A percentile compares a stretch with the other conserved stretches of the same genome.
These are phyloP conservation scores for Talaromyces sp. DNA, from an alignment of 2,329 filamentous ascomycete genomes.

Conservation along the genomic window DNA sequence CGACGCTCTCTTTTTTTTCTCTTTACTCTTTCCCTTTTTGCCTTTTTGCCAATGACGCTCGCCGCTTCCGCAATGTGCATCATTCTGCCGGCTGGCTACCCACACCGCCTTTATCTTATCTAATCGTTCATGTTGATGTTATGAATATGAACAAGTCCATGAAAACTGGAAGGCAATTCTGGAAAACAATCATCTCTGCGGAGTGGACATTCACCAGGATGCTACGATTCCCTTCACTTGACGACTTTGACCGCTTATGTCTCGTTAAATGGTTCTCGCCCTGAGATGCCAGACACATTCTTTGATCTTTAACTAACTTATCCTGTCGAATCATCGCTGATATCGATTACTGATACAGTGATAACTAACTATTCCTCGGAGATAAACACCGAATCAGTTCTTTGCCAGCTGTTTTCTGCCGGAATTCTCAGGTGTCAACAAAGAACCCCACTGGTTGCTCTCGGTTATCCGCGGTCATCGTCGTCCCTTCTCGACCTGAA, in stretches of 20 bases:
- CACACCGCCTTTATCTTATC: constrained; percentile 1
- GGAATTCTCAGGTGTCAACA: constrained; percentile 3
- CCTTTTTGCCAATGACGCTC: neutral
- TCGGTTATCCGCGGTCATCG: constrained; percentile 16
- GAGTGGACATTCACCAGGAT: too few relatives aligned
- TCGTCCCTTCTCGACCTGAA: neutral
- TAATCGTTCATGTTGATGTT: too few relatives aligned
- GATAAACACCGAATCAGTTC: neutral
- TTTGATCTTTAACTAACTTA: neutral
- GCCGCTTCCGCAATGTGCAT: neutral
- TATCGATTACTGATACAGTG: neutral
- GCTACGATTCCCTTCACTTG: too few relatives aligned
- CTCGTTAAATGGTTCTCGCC: too few relatives aligned
- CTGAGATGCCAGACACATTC: too few relatives aligned
- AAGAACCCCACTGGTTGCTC: neutral
- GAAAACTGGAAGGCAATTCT: too few relatives aligned
- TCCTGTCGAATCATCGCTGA: neutral
- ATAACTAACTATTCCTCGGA: neutral
- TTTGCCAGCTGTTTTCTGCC: neutral
- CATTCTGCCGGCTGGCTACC: neutral
- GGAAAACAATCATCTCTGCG: too few relatives aligned
- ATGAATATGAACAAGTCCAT: too few relatives aligned
- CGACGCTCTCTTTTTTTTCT: neutral
- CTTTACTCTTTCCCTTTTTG: too few relatives aligned
- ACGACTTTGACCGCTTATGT: too few relatives aligned